Base-by-base conservation (phyloP, 2,329 filamentous ascomycete genomes). In the Tolypocladium capitatum region DNA sequence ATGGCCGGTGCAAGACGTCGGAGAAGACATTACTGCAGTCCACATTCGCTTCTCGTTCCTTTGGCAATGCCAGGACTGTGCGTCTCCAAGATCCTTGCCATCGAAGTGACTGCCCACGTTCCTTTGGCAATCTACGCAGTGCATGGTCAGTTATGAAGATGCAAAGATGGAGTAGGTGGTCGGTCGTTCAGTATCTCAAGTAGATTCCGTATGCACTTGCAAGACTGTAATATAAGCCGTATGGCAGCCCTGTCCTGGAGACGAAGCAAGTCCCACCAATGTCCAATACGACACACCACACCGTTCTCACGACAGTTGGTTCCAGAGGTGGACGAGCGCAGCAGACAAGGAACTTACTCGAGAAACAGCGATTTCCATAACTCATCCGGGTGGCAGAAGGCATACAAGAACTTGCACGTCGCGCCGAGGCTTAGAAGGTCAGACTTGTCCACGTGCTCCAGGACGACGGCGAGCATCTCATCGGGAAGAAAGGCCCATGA, bases 51-150 rank as follows among this genome's bases (percentile, higher is more conserved):
- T 76, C 71, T 49, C 73, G 68, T 14, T 66, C 63, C 20, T 59
- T 52, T 1, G 71, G 62, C 14, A 86, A 69, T 33, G 74, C 73
- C 35, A 94, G 73, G 56, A 83, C 78, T 1, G 89, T 94, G 30
- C 82, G 80, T 55, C 86, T 81, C 91, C 91, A 97, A 46, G 85
- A 84, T 41, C 87, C 86, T 57, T 73, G 78, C 91, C 90, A 96
- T 49, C 68, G 48, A 21, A 64, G 58, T 34, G 55, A 49, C 42
- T 56, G 56, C 43, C 51, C 66, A 57, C 62, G 65, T 59, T 60
- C 53, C 35, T 49, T 53, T 30, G 57, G 49, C 34, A 57, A 57
- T 49, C 61, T 65, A 47, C n/a, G 34, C 36, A 9, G 31, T 27
- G 2, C 32, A n/a, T 36, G 31, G 43, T 56, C 49, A 60, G 54